Evolutionary conservation across 805 yeast genomes (phyloP).

Genomic region (Ogataea naganishii): DNA sequence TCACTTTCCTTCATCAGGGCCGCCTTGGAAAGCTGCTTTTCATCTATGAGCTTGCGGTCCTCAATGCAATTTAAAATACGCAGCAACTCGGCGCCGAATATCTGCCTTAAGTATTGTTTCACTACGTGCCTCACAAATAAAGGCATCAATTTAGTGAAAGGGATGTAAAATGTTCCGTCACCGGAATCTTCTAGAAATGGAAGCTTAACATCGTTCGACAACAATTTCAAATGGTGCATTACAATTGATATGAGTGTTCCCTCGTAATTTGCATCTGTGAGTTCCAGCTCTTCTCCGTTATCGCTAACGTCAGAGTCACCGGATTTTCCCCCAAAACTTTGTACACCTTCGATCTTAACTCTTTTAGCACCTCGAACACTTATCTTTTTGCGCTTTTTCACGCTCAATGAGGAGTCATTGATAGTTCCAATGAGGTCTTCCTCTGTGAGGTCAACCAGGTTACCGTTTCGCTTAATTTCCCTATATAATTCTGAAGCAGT

Average conservation of each 20-base stretch:
- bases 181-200: constrained; percentile 54
- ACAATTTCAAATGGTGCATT: constrained; percentile 57
- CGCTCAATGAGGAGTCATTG: constrained; percentile 25
- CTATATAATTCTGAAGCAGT: constrained; percentile 33
- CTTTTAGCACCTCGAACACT: constrained; percentile 9
- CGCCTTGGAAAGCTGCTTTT: constrained; percentile 65
- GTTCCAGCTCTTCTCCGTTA: constrained; percentile 1
- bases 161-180: constrained; percentile 50
- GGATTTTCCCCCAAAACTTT: constrained; percentile 20
- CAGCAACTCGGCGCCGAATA: constrained; percentile 59
- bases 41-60: constrained; percentile 66
- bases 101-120: constrained; percentile 49
- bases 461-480: constrained; percentile 21
- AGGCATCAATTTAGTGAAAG: constrained; percentile 43
- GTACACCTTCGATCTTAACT: constrained; percentile 20
- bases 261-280: constrained; percentile 3
- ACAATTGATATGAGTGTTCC: constrained; percentile 13
- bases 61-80: constrained; percentile 74
- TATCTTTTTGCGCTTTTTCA: constrained; percentile 7
- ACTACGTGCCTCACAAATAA: constrained; percentile 38
- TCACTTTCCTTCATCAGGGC: constrained; percentile 73
- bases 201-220: constrained; percentile 39
- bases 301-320: constrained; percentile 16
- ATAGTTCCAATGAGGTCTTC: constrained; percentile 26
- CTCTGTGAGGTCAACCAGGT: constrained; percentile 25